Conservation (phyloP, 2,329 filamentous ascomycete species). For the Onygena corvina region DNA sequence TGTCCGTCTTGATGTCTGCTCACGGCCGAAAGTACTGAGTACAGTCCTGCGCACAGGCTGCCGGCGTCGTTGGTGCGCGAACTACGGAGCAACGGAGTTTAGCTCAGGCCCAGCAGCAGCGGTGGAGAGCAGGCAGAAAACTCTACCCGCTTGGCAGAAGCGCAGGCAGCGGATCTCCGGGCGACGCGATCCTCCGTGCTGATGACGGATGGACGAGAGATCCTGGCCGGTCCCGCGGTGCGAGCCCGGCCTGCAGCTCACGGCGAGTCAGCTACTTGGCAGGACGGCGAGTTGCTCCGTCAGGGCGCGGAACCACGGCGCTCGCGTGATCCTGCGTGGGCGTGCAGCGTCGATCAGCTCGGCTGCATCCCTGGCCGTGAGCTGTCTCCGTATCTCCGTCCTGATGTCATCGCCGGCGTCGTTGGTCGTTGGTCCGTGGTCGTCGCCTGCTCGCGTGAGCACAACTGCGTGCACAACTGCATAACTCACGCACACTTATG, state of each 20-base stretch:
- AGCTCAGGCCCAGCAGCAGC: not conserved
- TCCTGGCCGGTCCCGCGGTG: not conserved
- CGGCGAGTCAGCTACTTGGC: not conserved
- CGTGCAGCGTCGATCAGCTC: not conserved
- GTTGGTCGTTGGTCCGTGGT: not conserved
- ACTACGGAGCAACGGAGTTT: no score
- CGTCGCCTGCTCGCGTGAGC: not conserved
- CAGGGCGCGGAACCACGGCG: not conserved
- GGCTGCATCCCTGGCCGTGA: not conserved
- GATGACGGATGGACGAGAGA: no score
- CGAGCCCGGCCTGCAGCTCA: slow-evolving; percentile 1
- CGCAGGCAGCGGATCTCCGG: not conserved
- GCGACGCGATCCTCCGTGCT: not conserved
- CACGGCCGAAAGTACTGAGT: no score
- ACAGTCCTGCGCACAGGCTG: no score
- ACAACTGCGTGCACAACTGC: not conserved
- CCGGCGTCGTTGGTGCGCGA: no score
- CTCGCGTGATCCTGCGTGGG: slow-evolving; percentile 1
- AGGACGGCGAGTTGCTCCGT: not conserved
- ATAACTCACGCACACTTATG: not conserved
- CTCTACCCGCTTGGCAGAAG: not conserved
- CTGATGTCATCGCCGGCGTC: no score
- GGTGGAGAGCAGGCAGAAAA: not conserved
- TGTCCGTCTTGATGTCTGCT: no score
- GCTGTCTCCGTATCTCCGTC: no score